phyloP scores from a whole-genome alignment of 305 asterid species.

The Lippia alba region DNA sequence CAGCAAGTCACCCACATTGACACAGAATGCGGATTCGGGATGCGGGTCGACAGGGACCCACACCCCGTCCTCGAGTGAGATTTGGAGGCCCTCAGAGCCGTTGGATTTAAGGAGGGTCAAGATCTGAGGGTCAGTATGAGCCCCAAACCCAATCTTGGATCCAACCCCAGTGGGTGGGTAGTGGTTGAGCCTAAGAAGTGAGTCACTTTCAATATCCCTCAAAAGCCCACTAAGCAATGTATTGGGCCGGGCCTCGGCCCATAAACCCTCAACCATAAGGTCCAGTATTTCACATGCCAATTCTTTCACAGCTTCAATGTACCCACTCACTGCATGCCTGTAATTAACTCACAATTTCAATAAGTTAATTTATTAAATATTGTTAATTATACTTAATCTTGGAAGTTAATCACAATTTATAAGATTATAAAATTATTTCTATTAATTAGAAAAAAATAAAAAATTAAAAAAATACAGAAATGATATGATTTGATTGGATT shows the following conservation, averaged over 20 bases:
- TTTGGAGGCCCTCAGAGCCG: slow-evolving; percentile 59
- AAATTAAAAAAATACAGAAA: too few species aligned
- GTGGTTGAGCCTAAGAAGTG: slow-evolving; percentile 66
- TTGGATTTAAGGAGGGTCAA: slow-evolving; percentile 63
- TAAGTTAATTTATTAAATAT: neutral
- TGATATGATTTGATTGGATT: too few species aligned
- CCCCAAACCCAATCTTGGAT: slow-evolving; percentile 60
- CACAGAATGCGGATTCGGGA: slow-evolving; percentile 53
- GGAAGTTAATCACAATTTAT: too few species aligned
- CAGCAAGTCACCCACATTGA: slow-evolving; percentile 63
- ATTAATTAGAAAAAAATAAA: too few species aligned
- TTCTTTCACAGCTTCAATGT: slow-evolving; percentile 44
- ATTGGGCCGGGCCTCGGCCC: slow-evolving; percentile 46
- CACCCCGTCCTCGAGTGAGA: slow-evolving; percentile 54
- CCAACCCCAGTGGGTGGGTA: slow-evolving; percentile 46
- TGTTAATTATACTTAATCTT: too few species aligned
- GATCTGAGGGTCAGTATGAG: slow-evolving; percentile 78
- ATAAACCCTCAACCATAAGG: slow-evolving; percentile 49
- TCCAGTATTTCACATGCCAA: slow-evolving; percentile 60
- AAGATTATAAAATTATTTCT: too few species aligned
- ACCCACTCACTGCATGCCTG: slow-evolving; percentile 50
- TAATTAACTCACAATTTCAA: slow-evolving; percentile 5
- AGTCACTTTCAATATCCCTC: slow-evolving; percentile 47
- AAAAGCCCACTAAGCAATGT: slow-evolving; percentile 45
- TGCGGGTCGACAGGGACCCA: slow-evolving; percentile 63